Percentiles rank a stretch among this genome's conserved stretches.
phyloP scores from a whole-genome alignment of 306 rosid species.

The Bauhinia variegata region DNA sequence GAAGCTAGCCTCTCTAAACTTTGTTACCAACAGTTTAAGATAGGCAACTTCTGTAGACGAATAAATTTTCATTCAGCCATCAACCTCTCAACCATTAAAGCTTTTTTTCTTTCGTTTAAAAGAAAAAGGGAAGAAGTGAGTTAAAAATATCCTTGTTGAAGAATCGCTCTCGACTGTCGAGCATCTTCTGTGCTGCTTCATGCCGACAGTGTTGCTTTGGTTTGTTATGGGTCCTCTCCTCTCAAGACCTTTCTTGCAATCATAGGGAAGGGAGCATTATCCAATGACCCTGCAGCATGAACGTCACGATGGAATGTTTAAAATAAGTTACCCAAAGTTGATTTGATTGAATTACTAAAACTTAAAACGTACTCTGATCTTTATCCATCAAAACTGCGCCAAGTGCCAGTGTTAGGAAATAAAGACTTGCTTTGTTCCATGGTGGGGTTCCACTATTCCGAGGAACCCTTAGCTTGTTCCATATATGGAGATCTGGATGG shows the following conservation, averaged over 20 bases:
- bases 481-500: slow-evolving; percentile 21
- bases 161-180: slow-evolving; percentile 20
- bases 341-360: slow-evolving; percentile 35
- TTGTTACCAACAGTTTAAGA: slow-evolving; percentile 26
- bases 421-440: slow-evolving; percentile 54
- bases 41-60: slow-evolving; percentile 35
- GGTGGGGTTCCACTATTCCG: slow-evolving; percentile 50
- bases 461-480: slow-evolving; percentile 13
- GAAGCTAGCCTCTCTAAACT: neutral
- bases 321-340: slow-evolving; percentile 54
- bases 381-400: slow-evolving; percentile 29
- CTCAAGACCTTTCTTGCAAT: slow-evolving; percentile 48
- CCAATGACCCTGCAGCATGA: slow-evolving; percentile 41
- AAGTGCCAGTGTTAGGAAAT: slow-evolving; percentile 41
- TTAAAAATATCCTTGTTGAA: slow-evolving; percentile 38
- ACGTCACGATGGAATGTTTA: slow-evolving; percentile 52
- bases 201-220: slow-evolving; percentile 49
- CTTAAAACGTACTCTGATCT: too few species aligned
- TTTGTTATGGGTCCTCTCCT: slow-evolving; percentile 44
- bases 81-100: neutral
- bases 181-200: slow-evolving; percentile 55
- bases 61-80: slow-evolving; percentile 33
- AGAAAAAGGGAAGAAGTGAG: slow-evolving; percentile 24
- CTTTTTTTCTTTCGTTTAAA: too few species aligned
- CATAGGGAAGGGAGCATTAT: slow-evolving; percentile 42